Evolutionary conservation across 2,329 filamentous ascomycete species (phyloP), one percentile per base, ranked within the genome.

Genomic region (Lizonia empirigonia): DNA sequence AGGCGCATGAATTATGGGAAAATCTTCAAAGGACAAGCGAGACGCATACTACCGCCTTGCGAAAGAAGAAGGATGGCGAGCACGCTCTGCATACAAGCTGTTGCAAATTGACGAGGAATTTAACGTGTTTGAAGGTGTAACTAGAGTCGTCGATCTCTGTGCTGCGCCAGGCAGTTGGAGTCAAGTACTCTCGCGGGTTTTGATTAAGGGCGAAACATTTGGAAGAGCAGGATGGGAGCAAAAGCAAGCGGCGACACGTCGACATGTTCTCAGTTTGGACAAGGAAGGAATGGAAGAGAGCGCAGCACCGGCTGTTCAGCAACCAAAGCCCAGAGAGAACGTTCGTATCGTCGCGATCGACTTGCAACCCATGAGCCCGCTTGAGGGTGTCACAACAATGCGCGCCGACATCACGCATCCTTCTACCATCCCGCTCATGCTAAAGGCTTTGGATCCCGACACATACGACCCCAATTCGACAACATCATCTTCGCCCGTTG

Each of bases 1-100:
- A 40, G n/a, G 18, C 19, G 6, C 7, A 16, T 1, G 12, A 13
- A 59, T 20, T 13, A 96, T 96, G 92, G 92, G 92, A 1, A 97
- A 97, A 74, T 96, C 94, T 1, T 97, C 93, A 38, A 99, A 99
- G 76, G 94, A 99, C 71, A 99, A 99, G 77, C 89, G 94, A 44
- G 94, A 99, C 74, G 92, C 92, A 36, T 99, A 99, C 77, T 99
- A 99, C 70, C 85, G 94, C 45, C 88, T 99, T 7, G 94, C 94
- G 15, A 99, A 99, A 77, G 94, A 99, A 75, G 94, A 99, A 79
- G 95, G 95, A 59, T 99, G 94, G 93, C 89, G 94, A 27, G 94
- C 94, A 22, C 85, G 94, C 50, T 96, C 91, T 61, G 94, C 94
- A 7, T 99, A 97, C 80, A 99, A 99, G 76, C 84, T 99, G 19